Evolutionary conservation across 352 stramenopile species (phyloP), one percentile per base, ranked within the genome.

Genomic region (Blastocystis sp.): DNA sequence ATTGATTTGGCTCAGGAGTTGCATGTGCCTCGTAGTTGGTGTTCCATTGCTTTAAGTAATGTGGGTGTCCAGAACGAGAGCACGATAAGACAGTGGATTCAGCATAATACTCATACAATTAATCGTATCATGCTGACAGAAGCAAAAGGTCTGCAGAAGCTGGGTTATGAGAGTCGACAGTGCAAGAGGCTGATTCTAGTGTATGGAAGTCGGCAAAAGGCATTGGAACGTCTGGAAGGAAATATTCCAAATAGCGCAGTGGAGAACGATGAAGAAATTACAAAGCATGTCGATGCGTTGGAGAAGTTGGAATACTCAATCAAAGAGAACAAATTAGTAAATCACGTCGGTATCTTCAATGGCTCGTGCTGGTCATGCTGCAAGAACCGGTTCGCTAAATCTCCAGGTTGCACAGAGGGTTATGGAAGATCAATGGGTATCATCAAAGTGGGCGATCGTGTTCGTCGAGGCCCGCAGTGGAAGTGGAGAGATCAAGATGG

Each of bases 391-490:
- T n/a, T 18, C 1, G 6, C 9, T 5, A 3, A 76, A 11, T 43
- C 63, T 30, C 78, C 78, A 20, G 53, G 53, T 18, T 89, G 78
- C 30, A 78, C 78, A 30, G n/a, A 37, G 4, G 63, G 43, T 13
- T 30, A 76, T 20, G 78, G 78, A 37, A 56, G 78, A 37, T 59
- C 39, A 6, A n/a, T 79, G 20, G 78, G 78, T 45, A 79, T 89
- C 47, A 78, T 89, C 11, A 37, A 59, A 11, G 50, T 65, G 13
- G 55, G 55, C 18, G 64, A 39, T 39, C 78, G 78, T 59, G 78
- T 89, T 43, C 24, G 26, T 34, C 78, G 78, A 34, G 78, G 78
- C 16, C 78, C 78, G 43, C 55, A 89, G 16, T 89, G 78, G 78
- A 78, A 76, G 45, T 89, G 78, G 78, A 56, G 78, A 39, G 20